These are phyloP conservation scores for Coleophoma cylindrospora DNA, from an alignment of 2,329 filamentous ascomycete species.

Conservation along the genomic window DNA sequence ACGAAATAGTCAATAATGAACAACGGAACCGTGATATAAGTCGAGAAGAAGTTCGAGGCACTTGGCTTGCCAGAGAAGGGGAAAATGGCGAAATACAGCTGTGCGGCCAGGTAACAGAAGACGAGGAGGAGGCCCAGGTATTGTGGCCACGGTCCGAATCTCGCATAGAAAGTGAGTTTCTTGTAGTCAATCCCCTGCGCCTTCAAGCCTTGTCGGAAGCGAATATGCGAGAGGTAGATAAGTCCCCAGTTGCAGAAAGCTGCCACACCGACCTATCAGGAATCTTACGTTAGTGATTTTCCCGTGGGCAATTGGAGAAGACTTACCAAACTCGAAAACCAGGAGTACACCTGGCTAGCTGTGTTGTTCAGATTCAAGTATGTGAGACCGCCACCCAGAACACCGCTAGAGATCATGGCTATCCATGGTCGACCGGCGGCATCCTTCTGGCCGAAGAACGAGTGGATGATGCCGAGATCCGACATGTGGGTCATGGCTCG, in stretches of 20 bases:
- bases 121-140: constrained; percentile 61
- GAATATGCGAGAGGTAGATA: constrained; percentile 57
- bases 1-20: constrained; percentile 3
- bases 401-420: constrained; percentile 35
- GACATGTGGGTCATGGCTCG: constrained; percentile 44
- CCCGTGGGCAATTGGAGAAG: no score
- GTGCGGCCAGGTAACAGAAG: constrained; percentile 57
- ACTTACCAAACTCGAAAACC: constrained; percentile 54
- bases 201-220: constrained; percentile 56
- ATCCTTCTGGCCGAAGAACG: constrained; percentile 49
- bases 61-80: constrained; percentile 4
- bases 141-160: constrained; percentile 58
- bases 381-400: constrained; percentile 49
- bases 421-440: constrained; percentile 52
- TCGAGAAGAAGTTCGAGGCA: constrained; percentile 5
- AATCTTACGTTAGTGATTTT: no score
- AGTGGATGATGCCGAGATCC: constrained; percentile 45
- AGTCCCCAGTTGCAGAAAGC: constrained; percentile 70
- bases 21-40: constrained; percentile 5
- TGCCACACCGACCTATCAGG: constrained; percentile 51
- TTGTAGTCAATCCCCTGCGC: constrained; percentile 45
- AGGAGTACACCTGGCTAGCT: constrained; percentile 46
- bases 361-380: constrained; percentile 44
- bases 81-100: constrained; percentile 5
- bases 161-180: constrained; percentile 37